A percentile compares a stretch with the other conserved stretches of the same genome.
These are phyloP conservation scores for Corynascus novoguineensis DNA, from an alignment of 495 filamentous ascomycete genomes.

Conservation along the genomic window DNA sequence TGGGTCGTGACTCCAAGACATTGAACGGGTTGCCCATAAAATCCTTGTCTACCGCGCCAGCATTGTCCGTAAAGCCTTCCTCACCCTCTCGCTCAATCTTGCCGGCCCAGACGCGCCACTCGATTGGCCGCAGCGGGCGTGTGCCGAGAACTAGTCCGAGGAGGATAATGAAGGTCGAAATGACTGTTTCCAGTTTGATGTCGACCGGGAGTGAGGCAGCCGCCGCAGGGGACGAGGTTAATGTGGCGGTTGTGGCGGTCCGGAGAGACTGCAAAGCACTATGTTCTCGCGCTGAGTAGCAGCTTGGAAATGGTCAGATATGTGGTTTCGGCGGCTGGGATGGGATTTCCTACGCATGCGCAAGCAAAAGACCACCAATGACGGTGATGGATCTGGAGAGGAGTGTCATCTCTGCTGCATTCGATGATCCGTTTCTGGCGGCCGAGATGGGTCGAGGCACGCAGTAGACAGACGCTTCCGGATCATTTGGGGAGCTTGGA, in stretches of 20 bases:
- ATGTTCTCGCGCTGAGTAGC: slow-evolving; percentile 83
- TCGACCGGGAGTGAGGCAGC: slow-evolving; percentile 60
- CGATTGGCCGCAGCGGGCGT: slow-evolving; percentile 66
- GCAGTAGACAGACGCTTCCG: neutral
- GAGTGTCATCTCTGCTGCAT: slow-evolving; percentile 56
- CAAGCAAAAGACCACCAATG: slow-evolving; percentile 61
- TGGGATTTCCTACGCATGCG: slow-evolving; percentile 58
- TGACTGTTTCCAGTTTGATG: slow-evolving; percentile 67
- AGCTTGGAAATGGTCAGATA: slow-evolving; percentile 42
- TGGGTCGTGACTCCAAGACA: slow-evolving; percentile 41
- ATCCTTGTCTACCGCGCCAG: slow-evolving; percentile 52
- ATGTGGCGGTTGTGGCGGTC: slow-evolving; percentile 45
- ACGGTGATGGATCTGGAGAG: slow-evolving; percentile 57
- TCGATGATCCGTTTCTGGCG: neutral
- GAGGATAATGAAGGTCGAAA: slow-evolving; percentile 64
- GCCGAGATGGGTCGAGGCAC: neutral
- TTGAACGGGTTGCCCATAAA: slow-evolving; percentile 48
- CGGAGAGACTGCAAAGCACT: slow-evolving; percentile 59
- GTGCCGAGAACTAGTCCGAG: slow-evolving; percentile 65
- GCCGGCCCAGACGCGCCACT: slow-evolving; percentile 79
- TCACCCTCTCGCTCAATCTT: slow-evolving; percentile 71
- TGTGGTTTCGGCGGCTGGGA: neutral
- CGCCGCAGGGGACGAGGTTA: slow-evolving; percentile 31
- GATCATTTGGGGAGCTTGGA: neutral
- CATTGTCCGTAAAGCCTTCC: slow-evolving; percentile 63